Evolutionary conservation across 306 rosid genomes (phyloP), one percentile per base, ranked within the genome.

Genomic region (Ormosia emarginata): DNA sequence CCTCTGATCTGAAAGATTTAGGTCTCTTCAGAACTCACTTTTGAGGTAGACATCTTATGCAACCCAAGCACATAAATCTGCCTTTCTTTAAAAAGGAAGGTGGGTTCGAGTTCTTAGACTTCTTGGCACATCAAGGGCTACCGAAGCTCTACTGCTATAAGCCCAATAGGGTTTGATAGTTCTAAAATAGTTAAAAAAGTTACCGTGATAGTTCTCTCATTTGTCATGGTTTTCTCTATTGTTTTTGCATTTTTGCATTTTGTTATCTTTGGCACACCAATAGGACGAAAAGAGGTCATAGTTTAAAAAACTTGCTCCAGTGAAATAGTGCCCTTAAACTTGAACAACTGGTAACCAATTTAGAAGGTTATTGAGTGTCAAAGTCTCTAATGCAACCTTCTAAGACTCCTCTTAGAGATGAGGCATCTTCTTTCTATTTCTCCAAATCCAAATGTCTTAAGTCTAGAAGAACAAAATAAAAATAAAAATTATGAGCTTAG

Each of bases 351-450:
- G n/a, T 72, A 39, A 78, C 79, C 33, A 59, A 3, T 65, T 84
- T 85, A 4, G 53, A 18, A n/a, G 77, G 61, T 33, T 62, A 71
- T 55, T 55, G 43, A 74, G 80, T 63, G 32, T 86, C 89, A 8
- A 66, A 71, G 64, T 47, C 82, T 14, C 67, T 79, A 5, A 71
- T 13, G 71, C 83, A 79, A 47, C 81, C 90, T 81, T 89, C 95
- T 56, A 91, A 52, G 78, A 91, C 95, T 29, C 90, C 95, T 85
- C 90, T 89, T 49, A 93, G 95, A 53, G 95, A 88, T 52, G 82
- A 78, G 49, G 4, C 75, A 40, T 88, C 89, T 15, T 74, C 79
- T 41, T 85, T 85, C 83, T 88, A 91, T 46, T 71, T 88, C 86
- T 87, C 89, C 67, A 78, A 53, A 15, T 88, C 91, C 12, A 65